Evolutionary conservation across 257 asterid species (phyloP), one percentile per base, ranked within the genome.

Genomic region (Knoxia roxburghii): DNA sequence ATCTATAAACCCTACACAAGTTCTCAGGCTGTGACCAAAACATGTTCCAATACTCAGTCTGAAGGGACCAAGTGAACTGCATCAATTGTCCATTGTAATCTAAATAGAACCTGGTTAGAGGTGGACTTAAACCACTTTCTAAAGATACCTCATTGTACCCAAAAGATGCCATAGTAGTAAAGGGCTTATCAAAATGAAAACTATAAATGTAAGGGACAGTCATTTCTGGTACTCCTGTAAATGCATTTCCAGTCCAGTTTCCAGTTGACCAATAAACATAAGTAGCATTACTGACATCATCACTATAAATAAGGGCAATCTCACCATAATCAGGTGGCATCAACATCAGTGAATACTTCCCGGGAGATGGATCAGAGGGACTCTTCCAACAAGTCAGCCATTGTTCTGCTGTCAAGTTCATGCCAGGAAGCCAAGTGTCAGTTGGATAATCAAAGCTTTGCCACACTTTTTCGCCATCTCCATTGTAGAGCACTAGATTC

Each of bases 21-120:
- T 83, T 76, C 54, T 86, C 95, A n/a, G 95, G 97, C 77, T 83
- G 91, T 13, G 90, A 87, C 95, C 97, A 90, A 65, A 87, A 86
- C 71, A 74, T 86, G 75, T 62, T 86, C 97, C 97, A 90, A 29
- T 54, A 61, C 39, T 78, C 87, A 12, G 78, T 84, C 76, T 84
- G 91, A 40, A 69, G 84, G 68, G 87, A 75, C 97, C 95, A 90
- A 0, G 95, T 84, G 62, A 71, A 90, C 70, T 87, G 97, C 76
- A 58, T 84, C 55, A 90, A 51, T 83, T 77, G 91, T 29, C 97
- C 95, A 68, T 60, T 75, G 71, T 78, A 79, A 75, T 87, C 91
- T 56, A 90, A 41, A 0, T 77, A 72, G 69, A 90, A 87, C 75
- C 94, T 78, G 7, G 97, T 90, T 10, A 90, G 57, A 10, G 94